These are phyloP conservation scores for Podaxis pistillaris DNA, from an alignment of 768 basidiomycete genomes.

Conservation along the genomic window DNA sequence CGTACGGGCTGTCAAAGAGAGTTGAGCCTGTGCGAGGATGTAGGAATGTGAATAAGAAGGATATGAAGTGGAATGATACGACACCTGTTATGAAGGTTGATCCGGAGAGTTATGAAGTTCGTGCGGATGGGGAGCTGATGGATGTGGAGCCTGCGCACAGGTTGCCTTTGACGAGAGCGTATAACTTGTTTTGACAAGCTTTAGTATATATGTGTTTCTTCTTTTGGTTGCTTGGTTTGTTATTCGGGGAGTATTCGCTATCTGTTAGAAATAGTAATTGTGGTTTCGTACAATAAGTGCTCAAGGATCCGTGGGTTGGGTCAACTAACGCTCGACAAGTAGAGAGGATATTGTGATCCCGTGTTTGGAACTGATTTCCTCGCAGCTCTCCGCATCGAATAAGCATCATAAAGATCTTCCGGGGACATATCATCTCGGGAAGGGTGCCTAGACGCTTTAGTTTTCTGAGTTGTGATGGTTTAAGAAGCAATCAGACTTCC, in stretches of 20 bases:
- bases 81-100: constrained; percentile 88
- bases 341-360: too few relatives aligned
- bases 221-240: background rate
- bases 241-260: background rate
- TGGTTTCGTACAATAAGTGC: too few relatives aligned
- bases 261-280: background rate
- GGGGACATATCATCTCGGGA: too few relatives aligned
- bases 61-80: constrained; percentile 91
- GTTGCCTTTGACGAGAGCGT: constrained; percentile 67
- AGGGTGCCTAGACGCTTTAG: too few relatives aligned
- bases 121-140: constrained; percentile 72
- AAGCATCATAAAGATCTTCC: too few relatives aligned
- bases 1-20: constrained; percentile 50
- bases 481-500: too few relatives aligned
- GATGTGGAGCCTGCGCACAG: constrained; percentile 73
- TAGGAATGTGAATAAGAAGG: constrained; percentile 71
- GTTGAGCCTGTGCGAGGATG: constrained; percentile 77
- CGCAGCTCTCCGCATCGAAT: too few relatives aligned
- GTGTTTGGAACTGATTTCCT: too few relatives aligned
- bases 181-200: constrained; percentile 70
- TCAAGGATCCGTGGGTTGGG: too few relatives aligned
- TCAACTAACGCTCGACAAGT: too few relatives aligned
- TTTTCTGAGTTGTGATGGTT: too few relatives aligned
- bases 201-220: background rate
- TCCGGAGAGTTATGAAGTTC: constrained; percentile 88